Percentiles rank a stretch among this genome's conserved stretches.
Evolutionary conservation across 2,329 filamentous ascomycete species (phyloP).

Genomic region (Cordyceps militaris): DNA sequence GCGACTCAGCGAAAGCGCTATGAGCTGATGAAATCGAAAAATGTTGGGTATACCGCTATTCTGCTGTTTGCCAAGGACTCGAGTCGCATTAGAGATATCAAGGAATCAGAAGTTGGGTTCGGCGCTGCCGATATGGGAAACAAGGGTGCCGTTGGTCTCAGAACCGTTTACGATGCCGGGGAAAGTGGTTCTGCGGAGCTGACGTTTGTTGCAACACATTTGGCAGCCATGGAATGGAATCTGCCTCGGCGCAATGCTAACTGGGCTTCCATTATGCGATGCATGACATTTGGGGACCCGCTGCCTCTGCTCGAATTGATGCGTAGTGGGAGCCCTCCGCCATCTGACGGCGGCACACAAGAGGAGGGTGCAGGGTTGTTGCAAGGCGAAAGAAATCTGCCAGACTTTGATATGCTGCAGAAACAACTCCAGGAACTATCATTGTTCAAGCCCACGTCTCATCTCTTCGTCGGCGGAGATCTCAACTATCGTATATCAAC

Average conservation of each 20-base stretch:
- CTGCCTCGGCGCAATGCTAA: conserved; percentile 72
- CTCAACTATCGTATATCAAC: conserved; percentile 88
- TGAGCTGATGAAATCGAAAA: conserved; percentile 61
- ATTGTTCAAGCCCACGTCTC: conserved; percentile 67
- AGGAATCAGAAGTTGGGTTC: conserved; percentile 76
- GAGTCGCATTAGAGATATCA: conserved; percentile 54
- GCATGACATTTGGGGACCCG: conserved; percentile 65
- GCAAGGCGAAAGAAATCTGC: conserved; percentile 17
- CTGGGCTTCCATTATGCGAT: conserved; percentile 77
- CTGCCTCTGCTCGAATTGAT: conserved; percentile 29
- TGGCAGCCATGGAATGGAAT: conserved; percentile 81
- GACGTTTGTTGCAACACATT: conserved; percentile 81
- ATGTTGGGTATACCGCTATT: conserved; percentile 84
- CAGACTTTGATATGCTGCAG: conserved; percentile 25
- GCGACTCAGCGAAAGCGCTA: conserved; percentile 41
- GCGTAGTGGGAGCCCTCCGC: conserved; percentile 6
- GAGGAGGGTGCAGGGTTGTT: conserved; percentile 7
- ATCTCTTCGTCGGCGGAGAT: conserved; percentile 85
- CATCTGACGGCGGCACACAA: conserved; percentile 14
- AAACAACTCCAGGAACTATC: conserved; percentile 48
- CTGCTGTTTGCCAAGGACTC: conserved; percentile 72
- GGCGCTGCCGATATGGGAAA: conserved; percentile 87
- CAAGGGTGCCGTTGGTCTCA: conserved; percentile 82
- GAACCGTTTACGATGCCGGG: conserved; percentile 50
- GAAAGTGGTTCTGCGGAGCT: conserved; percentile 48